These are phyloP conservation scores for Rhamnella rubrinervis DNA, from an alignment of 331 rosid species.

Conservation along the genomic window DNA sequence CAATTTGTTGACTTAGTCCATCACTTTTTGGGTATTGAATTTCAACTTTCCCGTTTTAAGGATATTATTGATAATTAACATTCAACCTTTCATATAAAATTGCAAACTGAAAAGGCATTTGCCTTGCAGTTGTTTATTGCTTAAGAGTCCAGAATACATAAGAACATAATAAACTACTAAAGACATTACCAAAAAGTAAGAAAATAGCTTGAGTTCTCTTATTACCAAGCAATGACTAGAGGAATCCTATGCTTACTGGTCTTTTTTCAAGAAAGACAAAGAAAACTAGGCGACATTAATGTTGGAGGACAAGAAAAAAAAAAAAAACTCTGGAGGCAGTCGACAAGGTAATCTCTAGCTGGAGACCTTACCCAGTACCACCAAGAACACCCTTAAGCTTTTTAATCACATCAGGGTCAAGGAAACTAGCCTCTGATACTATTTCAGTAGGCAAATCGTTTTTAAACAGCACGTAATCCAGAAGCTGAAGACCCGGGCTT, in stretches of 20 bases:
- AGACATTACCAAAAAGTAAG: too few relatives aligned
- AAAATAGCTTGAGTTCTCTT: not conserved
- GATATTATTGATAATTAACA: too few relatives aligned
- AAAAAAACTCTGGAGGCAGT: too few relatives aligned
- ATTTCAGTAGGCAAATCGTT: conserved; percentile 58
- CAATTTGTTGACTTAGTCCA: too few relatives aligned
- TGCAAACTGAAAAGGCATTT: too few relatives aligned
- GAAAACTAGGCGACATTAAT: not conserved
- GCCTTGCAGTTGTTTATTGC: too few relatives aligned
- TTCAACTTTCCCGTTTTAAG: too few relatives aligned
- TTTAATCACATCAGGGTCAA: conserved; percentile 47
- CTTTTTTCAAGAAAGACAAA: conserved; percentile 7
- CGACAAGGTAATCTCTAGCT: not conserved
- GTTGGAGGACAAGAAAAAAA: too few relatives aligned
- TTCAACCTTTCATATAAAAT: too few relatives aligned
- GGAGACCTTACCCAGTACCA: conserved; percentile 18
- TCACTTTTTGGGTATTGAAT: too few relatives aligned
- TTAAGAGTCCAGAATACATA: too few relatives aligned
- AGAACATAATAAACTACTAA: too few relatives aligned
- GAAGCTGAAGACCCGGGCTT: conserved; percentile 63
- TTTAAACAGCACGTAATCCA: conserved; percentile 54
- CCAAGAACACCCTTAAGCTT: conserved; percentile 81
- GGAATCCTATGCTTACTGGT: conserved; percentile 4
- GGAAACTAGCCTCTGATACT: conserved; percentile 45
- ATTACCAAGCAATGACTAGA: not conserved